phyloP scores from a whole-genome alignment of 1,139 yeast genomes.

The Geotrichum histeridarum region DNA sequence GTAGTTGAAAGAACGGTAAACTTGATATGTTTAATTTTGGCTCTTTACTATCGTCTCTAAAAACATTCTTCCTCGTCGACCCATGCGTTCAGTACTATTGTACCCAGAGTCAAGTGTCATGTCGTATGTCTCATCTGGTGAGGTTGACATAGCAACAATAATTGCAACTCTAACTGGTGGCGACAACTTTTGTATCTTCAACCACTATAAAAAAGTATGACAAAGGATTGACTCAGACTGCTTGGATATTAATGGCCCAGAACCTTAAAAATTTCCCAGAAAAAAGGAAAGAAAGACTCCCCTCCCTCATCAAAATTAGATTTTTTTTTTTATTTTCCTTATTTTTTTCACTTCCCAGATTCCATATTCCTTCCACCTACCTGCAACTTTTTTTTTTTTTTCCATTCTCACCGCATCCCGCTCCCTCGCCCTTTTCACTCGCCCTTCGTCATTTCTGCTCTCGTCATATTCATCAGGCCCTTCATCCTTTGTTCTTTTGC shows the following conservation, averaged over 20 bases:
- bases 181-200: neutral
- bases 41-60: no score
- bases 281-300: conserved; percentile 1
- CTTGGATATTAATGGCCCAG: neutral
- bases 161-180: neutral
- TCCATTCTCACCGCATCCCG: neutral
- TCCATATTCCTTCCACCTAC: neutral
- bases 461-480: neutral
- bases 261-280: conserved; percentile 9
- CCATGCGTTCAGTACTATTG: no score
- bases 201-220: neutral
- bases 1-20: no score
- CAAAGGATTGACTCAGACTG: no score
- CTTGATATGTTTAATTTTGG: no score
- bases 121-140: no score
- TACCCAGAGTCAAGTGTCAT: no score
- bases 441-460: no score
- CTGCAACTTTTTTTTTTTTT: neutral
- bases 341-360: neutral
- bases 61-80: no score
- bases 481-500: neutral
- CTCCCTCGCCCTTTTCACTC: neutral
- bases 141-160: neutral
- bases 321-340: neutral
- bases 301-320: neutral